Evolutionary conservation across 1,284 basidiomycete genomes (phyloP), one percentile per base, ranked within the genome.

Genomic region (Microbotryum intermedium): DNA sequence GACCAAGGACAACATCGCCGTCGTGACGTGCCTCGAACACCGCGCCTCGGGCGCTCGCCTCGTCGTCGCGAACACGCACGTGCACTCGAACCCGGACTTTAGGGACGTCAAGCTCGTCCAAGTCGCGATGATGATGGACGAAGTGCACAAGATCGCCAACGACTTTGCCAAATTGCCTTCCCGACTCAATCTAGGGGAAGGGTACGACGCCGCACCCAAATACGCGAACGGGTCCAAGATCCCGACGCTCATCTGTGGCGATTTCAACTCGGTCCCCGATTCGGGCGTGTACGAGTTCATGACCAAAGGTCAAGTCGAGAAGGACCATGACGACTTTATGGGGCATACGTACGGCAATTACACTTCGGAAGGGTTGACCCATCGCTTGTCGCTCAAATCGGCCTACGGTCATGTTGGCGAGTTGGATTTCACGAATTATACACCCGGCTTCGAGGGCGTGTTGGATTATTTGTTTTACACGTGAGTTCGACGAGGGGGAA

Each of bases 81-180:
- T 97, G 60, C 84, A 87, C 73, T 98, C 94, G 94, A 88, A 97
- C 74, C 89, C 89, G 26, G 83, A 84, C 60, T 97, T 85, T 78
- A 80, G 89, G 56, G 95, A 99, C 74, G 95, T 99, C 77, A 99
- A 99, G 78, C 83, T 99, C 61, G 91, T 98, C 2, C 95, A 99
- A 74, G 83, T 83, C 10, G 94, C 90, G 9, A 82, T 98, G 71
- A 79, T 98, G 59, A 80, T 97, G 71, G 94, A 98, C 67, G 91
- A 97, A 73, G 78, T 97, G 34, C 88, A 92, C 77, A 91, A 91
- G 81, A 84, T 90, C 55, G 86, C 87, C 6, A 81, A 84, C 58
- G 83, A 82, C 65, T 97, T 97, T 73, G 85, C 90, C 50, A 84
- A 83, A 71, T 83, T 91, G 53, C 90, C 92, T 10, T 84, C 88